phyloP scores from a whole-genome alignment of 768 basidiomycete species.

The Krasilnikovozyma curviuscula region DNA sequence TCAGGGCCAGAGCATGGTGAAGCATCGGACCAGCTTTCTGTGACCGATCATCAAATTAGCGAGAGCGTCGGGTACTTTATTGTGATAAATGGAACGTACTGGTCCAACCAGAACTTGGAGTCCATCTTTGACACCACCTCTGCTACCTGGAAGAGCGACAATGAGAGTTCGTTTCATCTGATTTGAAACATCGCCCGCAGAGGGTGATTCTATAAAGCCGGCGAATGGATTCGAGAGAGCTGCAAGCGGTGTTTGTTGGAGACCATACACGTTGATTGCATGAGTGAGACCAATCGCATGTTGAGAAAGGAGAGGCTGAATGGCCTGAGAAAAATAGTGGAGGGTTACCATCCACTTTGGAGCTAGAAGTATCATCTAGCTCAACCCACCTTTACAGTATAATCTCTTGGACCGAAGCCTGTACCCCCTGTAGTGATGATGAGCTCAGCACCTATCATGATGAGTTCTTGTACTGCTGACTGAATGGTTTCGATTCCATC shows the following conservation, averaged over 20 bases:
- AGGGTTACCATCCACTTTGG: background rate
- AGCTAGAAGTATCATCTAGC: background rate
- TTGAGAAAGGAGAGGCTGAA: constrained; percentile 20
- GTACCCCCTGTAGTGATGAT: constrained; percentile 74
- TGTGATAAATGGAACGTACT: constrained; percentile 50
- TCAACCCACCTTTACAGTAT: constrained; percentile 53
- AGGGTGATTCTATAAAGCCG: constrained; percentile 34
- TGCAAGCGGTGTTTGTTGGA: constrained; percentile 57
- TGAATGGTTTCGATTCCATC: constrained; percentile 44
- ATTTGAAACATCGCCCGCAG: background rate
- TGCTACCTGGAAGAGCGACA: constrained; percentile 64
- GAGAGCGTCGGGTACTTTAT: constrained; percentile 6
- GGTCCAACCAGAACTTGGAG: constrained; percentile 36
- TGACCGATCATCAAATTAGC: background rate
- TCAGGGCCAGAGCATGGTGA: constrained; percentile 8
- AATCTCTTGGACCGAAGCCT: constrained; percentile 60
- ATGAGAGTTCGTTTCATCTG: constrained; percentile 44
- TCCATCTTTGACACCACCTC: constrained; percentile 61
- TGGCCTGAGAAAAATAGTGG: constrained; percentile 14
- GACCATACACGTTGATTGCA: constrained; percentile 45
- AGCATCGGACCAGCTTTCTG: constrained; percentile 7
- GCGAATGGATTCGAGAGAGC: constrained; percentile 68
- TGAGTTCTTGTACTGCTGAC: constrained; percentile 32
- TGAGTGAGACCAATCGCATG: constrained; percentile 48
- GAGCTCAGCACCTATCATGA: constrained; percentile 39